Evolutionary conservation across 257 asterid species (phyloP), one percentile per base, ranked within the genome.

Genomic region (Eustoma russellianum): DNA sequence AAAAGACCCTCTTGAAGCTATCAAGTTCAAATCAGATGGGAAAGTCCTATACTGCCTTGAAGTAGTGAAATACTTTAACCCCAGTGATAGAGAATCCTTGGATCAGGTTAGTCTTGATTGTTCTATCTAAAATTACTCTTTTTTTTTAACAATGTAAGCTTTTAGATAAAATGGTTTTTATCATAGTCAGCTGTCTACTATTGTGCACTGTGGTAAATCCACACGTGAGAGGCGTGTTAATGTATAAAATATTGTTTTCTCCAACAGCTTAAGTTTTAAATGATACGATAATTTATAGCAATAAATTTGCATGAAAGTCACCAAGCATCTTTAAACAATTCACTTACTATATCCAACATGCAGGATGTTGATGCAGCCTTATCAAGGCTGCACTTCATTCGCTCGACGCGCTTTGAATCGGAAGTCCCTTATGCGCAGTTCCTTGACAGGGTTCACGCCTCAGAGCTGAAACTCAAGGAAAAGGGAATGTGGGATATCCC

Each of bases 401-500:
- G 50, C 35, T 83, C 97, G 14, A 88, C 97, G 16, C 81, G 83
- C 49, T 85, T 88, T 65, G 65, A 46, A 19, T 65, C 97, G 10
- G 94, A 88, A 71, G 86, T 85, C 48, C 51, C 97, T 11, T 92
- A 88, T 35, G 70, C 74, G 14, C 82, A 84, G 14, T 88, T 88
- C 61, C 70, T 92, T 8, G 85, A 92, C 53, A 76, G 99, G 66
- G 94, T 88, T 5, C 97, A 92, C 41, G 73, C 73, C 2, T 74
- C 91, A 5, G 97, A 85, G 65, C 60, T 71, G 56, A 85, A 77
- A 74, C 95, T 85, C 45, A 66, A 66, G 41, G 73, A 70, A 55
- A 75, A 77, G 33, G 97, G 99, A 17, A 33, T 92, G 62, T 88
- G 99, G 99, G 99, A 92, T 17, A 72, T 92, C 40, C 91, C 95